Evolutionary conservation across 2,329 filamentous ascomycete species (phyloP).

Genomic region (Coniosporium tulheliwenetii): DNA sequence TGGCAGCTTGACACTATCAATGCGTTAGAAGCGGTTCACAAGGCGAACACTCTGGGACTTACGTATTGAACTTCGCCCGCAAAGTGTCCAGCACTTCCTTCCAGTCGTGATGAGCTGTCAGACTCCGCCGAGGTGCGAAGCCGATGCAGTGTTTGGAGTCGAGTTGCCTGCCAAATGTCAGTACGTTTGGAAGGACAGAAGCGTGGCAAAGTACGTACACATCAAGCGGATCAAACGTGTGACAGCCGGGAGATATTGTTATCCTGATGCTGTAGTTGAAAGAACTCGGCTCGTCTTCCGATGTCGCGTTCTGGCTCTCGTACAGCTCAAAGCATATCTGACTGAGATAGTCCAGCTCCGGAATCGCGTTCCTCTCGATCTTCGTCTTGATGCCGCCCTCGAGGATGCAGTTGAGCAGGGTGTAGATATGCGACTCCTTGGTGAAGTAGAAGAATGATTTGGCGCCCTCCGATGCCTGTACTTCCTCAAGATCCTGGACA

Average conservation of each 20-base stretch:
- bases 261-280: conserved; percentile 96
- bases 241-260: conserved; percentile 86
- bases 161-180: conserved; percentile 41
- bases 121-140: conserved; percentile 72
- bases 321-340: conserved; percentile 98
- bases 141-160: conserved; percentile 95
- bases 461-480: conserved; percentile 84
- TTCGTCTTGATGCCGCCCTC: conserved; percentile 96
- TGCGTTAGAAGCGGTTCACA: not conserved
- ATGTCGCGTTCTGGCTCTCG: conserved; percentile 64
- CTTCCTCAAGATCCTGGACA: conserved; percentile 89
- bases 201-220: conserved; percentile 33
- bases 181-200: not conserved
- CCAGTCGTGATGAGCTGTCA: conserved; percentile 90
- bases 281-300: conserved; percentile 45
- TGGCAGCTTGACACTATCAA: conserved; percentile 28
- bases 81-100: conserved; percentile 93
- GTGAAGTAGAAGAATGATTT: conserved; percentile 99
- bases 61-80: conserved; percentile 84
- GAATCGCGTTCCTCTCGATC: conserved; percentile 87
- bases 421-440: conserved; percentile 98
- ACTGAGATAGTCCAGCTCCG: conserved; percentile 90
- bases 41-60: not conserved
- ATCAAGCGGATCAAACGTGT: conserved; percentile 90
- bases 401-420: conserved; percentile 89